These are phyloP conservation scores for Phylloporus scabripes DNA, from an alignment of 768 basidiomycete genomes.

Conservation along the genomic window DNA sequence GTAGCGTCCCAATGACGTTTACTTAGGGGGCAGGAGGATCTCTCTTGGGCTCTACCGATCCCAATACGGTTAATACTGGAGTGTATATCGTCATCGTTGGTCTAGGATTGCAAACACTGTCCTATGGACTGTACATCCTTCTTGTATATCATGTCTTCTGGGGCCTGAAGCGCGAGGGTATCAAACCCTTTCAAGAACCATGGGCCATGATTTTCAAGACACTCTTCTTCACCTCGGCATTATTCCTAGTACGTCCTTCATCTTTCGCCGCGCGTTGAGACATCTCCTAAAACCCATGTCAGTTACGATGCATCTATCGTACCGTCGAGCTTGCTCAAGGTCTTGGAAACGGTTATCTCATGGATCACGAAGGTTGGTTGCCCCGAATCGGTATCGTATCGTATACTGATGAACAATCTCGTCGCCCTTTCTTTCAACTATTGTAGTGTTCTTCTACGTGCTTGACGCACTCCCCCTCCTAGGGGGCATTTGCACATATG, in stretches of 20 bases:
- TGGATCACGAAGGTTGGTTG: constrained; percentile 20
- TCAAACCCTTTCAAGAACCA: no score
- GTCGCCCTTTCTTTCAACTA: background rate
- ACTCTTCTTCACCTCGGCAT: constrained; percentile 22
- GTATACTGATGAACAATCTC: background rate
- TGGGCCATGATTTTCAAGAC: constrained; percentile 9
- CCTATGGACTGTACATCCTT: constrained; percentile 20
- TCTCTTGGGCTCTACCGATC: constrained; percentile 7
- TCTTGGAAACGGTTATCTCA: constrained; percentile 15
- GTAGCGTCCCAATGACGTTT: background rate
- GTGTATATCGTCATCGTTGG: constrained; percentile 22
- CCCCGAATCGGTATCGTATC: background rate
- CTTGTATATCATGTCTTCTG: background rate
- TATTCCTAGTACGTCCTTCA: constrained; percentile 21
- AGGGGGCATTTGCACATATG: constrained; percentile 20
- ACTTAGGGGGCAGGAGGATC: constrained; percentile 22
- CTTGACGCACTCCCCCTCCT: constrained; percentile 28
- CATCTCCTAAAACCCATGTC: background rate
- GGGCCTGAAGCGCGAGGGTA: no score
- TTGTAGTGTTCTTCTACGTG: constrained; percentile 25
- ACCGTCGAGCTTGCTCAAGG: constrained; percentile 20
- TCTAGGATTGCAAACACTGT: constrained; percentile 21
- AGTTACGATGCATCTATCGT: constrained; percentile 30
- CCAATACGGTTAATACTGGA: constrained; percentile 7
- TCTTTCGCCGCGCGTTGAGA: background rate